Percentiles rank a stretch among this genome's conserved stretches.
phyloP scores from a whole-genome alignment of 169 alveolate genomes.

The Eimeria necatrix region DNA sequence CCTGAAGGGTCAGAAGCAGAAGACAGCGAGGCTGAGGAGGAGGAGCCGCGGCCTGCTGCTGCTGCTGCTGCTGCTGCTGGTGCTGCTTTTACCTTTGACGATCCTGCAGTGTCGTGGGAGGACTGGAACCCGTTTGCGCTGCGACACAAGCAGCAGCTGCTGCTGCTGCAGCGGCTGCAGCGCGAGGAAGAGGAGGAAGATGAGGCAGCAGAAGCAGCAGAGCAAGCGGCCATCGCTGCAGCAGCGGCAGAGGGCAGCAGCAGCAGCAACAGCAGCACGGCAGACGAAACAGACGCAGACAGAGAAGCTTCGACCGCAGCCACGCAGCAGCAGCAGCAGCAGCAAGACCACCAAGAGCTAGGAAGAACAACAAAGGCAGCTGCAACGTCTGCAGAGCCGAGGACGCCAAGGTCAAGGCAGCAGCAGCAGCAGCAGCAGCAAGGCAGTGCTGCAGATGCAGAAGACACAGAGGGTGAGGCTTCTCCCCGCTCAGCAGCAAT shows the following conservation, averaged over 20 bases:
- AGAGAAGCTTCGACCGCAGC: background rate
- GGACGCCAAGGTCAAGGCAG: background rate
- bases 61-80: constrained; percentile 25
- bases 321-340: background rate
- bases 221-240: background rate
- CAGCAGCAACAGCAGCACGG: constrained; percentile 43
- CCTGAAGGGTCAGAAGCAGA: constrained; percentile 40
- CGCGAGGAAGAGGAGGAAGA: constrained; percentile 26
- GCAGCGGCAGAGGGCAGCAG: background rate
- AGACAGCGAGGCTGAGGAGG: constrained; percentile 44
- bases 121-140: constrained; percentile 14
- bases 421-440: constrained; percentile 14
- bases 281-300: constrained; percentile 24
- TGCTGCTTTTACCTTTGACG: no score
- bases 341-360: background rate
- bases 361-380: constrained; percentile 16
- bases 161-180: constrained; percentile 3
- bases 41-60: constrained; percentile 20
- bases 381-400: background rate
- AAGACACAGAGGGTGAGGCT: constrained; percentile 16
- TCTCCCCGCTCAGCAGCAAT: background rate
- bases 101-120: background rate
- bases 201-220: constrained; percentile 32
- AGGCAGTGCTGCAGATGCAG: background rate
- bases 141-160: background rate